Evolutionary conservation across 768 basidiomycete species (phyloP), one percentile per base, ranked within the genome.

Genomic region (Boletus sp.): DNA sequence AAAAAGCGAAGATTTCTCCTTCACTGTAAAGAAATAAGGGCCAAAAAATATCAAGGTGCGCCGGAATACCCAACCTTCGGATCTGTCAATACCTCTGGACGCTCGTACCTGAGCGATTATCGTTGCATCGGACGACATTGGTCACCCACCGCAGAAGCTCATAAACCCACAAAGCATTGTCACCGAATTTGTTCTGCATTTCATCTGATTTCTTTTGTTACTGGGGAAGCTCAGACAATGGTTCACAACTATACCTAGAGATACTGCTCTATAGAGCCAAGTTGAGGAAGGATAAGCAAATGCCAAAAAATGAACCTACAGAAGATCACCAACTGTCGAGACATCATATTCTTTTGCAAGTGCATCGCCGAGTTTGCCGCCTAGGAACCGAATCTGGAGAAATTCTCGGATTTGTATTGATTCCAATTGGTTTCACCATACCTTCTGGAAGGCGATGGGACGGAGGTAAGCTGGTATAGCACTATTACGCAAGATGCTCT

Each of bases 341-440:
- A 83, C 95, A 62, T 90, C 90, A 61, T 91, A 98, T 66, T 93
- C 88, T 56, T 85, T 83, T 2, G 92, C 92, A 27, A 99, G 75
- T 2, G 90, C 87, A 49, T 83, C 80, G 1, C 97, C 97, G 1
- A 98, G 81, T 71, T 98, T 99, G 15, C 97, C 97, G 3, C 97
- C 97, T 0, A 99, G 76, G 61, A 91, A 92, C 11, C 97, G 83
- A 65, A 99, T 98, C 92, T 94, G 8, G 17, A 61, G 14, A 38
- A 21, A 39, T 37, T 11, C 27, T 67, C 25, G 54, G 50, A 41
- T 11, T 43, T 33, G 11, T 43, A 23, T 15, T 15, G 23, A 14
- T 35, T 44, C 39, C 54, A 37, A 38, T 47, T 34, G 40, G 5
- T 29, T 50, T 15, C 4, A 32, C 30, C 65, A 42, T 56, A 85